A percentile compares a stretch with the other conserved stretches of the same genome.
phyloP scores from a whole-genome alignment of 2,329 filamentous ascomycete species.

The Tolypocladium ovalisporum region DNA sequence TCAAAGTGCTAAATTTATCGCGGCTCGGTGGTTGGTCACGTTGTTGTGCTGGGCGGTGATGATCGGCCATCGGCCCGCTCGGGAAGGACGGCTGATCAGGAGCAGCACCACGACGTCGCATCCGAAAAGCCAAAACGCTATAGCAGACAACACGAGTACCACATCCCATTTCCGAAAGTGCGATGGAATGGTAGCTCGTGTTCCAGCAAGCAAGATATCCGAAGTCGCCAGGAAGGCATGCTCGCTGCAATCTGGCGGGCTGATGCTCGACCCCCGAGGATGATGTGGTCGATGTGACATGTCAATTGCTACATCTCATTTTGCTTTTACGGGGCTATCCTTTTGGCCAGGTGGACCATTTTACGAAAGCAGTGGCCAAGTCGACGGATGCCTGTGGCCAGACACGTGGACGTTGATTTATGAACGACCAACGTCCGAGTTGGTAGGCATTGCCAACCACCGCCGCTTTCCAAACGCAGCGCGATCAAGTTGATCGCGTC shows the following conservation, averaged over 20 bases:
- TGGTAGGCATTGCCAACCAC: neutral
- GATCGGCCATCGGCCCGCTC: neutral
- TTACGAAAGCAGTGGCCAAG: neutral
- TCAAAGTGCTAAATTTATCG: too few relatives aligned
- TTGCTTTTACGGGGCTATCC: neutral
- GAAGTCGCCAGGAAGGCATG: neutral
- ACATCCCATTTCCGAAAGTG: too few relatives aligned
- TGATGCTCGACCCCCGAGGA: neutral
- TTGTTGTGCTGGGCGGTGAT: neutral
- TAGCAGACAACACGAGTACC: too few relatives aligned
- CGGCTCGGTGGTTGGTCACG: neutral
- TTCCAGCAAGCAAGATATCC: neutral
- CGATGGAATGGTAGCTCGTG: neutral
- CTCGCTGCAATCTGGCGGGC: neutral
- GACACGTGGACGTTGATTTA: neutral
- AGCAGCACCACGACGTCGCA: neutral
- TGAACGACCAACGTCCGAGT: neutral
- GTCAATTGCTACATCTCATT: neutral
- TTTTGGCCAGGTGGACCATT: neutral
- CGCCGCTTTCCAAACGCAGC: neutral
- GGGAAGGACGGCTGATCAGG: neutral
- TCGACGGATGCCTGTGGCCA: neutral
- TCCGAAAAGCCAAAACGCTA: neutral
- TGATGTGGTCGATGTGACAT: neutral
- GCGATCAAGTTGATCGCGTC: neutral